phyloP scores from a whole-genome alignment of 2,329 filamentous ascomycete species.

The Annulohypoxylon truncatum region DNA sequence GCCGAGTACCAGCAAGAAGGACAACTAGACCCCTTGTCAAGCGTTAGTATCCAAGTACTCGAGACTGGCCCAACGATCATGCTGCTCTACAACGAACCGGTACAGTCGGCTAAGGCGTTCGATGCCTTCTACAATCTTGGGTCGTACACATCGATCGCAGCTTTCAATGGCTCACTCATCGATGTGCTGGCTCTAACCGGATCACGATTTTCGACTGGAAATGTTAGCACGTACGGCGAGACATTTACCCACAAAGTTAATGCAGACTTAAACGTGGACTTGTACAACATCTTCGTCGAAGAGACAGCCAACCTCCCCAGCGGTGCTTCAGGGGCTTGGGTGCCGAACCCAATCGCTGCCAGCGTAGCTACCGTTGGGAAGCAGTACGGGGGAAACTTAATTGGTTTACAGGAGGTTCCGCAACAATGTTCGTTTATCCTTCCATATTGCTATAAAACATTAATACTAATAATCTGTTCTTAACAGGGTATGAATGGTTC shows the following conservation, averaged over 20 bases:
- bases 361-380: constrained; percentile 37
- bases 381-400: constrained; percentile 39
- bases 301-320: constrained; percentile 35
- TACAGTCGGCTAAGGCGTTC: constrained; percentile 29
- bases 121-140: constrained; percentile 36
- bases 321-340: constrained; percentile 36
- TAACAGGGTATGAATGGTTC: constrained; percentile 41
- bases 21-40: constrained; percentile 34
- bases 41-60: constrained; percentile 36
- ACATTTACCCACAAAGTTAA: constrained; percentile 38
- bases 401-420: constrained; percentile 32
- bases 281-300: constrained; percentile 36
- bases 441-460: background rate
- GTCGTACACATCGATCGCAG: constrained; percentile 25
- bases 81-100: constrained; percentile 35
- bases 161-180: constrained; percentile 34
- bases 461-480: background rate
- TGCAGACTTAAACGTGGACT: constrained; percentile 33
- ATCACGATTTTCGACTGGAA: constrained; percentile 31
- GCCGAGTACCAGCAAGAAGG: constrained; percentile 38
- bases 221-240: constrained; percentile 38
- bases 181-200: constrained; percentile 34
- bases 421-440: constrained; percentile 37
- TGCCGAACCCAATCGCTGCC: constrained; percentile 38
- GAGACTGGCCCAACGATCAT: constrained; percentile 37